phyloP scores from a whole-genome alignment of 306 rosid genomes.

The Vachellia pachyceras region DNA sequence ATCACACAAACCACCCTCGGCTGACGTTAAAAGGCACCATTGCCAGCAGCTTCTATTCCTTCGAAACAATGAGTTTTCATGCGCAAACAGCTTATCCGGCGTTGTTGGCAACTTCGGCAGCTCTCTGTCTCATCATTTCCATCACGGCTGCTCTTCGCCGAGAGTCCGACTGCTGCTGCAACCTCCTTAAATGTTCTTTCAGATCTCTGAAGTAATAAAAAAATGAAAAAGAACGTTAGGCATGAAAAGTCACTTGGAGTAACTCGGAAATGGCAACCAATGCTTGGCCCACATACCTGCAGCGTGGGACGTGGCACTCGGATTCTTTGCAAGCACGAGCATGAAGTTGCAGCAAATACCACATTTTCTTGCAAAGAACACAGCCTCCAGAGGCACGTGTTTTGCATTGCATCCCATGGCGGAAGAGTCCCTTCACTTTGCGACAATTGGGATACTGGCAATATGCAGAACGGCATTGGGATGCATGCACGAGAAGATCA shows the following conservation, averaged over 20 bases:
- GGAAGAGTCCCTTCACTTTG: conserved; percentile 98
- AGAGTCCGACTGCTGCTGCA: conserved; percentile 97
- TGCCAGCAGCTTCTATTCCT: conserved; percentile 41
- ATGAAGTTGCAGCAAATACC: conserved; percentile 99
- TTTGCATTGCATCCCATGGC: conserved; percentile 98
- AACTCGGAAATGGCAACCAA: conserved; percentile 10
- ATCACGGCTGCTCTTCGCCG: conserved; percentile 98
- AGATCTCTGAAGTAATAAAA: conserved; percentile 77
- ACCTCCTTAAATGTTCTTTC: conserved; percentile 94
- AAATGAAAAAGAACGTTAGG: conserved; percentile 17
- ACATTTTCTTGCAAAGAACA: conserved; percentile 98
- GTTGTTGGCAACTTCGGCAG: conserved; percentile 89
- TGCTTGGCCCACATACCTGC: conserved; percentile 68
- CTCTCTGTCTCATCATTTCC: conserved; percentile 99
- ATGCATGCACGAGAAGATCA: conserved; percentile 97
- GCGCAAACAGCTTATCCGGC: conserved; percentile 59
- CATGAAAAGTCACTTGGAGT: conserved; percentile 1
- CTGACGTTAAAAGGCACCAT: conserved; percentile 37
- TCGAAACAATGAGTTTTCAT: conserved; percentile 43
- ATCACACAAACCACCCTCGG: conserved; percentile 38
- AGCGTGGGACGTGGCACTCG: conserved; percentile 94
- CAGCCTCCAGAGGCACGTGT: conserved; percentile 95
- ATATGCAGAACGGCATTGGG: conserved; percentile 90
- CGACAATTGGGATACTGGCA: conserved; percentile 98
- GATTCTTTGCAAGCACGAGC: conserved; percentile 99